These are phyloP conservation scores for Salix caprea DNA, from an alignment of 345 rosid species.

Conservation along the genomic window DNA sequence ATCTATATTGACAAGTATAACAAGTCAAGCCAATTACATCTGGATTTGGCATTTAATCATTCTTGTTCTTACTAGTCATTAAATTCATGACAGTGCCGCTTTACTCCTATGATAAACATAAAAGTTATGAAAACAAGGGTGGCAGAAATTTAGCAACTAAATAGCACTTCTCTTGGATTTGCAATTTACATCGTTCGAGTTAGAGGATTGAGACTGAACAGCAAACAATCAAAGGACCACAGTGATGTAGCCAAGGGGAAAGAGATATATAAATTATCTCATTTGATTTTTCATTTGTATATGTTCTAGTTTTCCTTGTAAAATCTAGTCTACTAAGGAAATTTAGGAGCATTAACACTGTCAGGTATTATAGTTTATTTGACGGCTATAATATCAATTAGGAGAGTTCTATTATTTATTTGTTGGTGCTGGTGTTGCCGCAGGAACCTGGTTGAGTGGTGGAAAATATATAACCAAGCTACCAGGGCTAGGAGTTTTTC, in stretches of 20 bases:
- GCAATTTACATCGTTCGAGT: background rate
- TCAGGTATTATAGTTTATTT: background rate
- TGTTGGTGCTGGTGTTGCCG: background rate
- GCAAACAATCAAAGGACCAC: background rate
- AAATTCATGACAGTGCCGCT: background rate
- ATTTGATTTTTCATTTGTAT: background rate
- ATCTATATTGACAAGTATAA: background rate
- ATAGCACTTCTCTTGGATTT: background rate
- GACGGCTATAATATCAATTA: background rate
- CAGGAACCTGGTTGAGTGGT: background rate
- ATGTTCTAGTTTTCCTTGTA: background rate
- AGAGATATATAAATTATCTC: background rate
- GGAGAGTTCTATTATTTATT: background rate
- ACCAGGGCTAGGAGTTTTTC: background rate
- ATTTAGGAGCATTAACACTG: background rate
- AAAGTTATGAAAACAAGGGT: too few relatives aligned
- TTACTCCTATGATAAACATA: background rate
- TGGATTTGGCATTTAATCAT: background rate
- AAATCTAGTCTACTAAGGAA: too few relatives aligned
- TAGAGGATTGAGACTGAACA: background rate
- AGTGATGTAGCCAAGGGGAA: background rate
- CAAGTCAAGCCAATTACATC: background rate
- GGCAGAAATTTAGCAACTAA: background rate
- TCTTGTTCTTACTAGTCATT: background rate
- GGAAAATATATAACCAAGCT: background rate